phyloP scores from a whole-genome alignment of 2,329 filamentous ascomycete species.

The Apiospora phragmitis region DNA sequence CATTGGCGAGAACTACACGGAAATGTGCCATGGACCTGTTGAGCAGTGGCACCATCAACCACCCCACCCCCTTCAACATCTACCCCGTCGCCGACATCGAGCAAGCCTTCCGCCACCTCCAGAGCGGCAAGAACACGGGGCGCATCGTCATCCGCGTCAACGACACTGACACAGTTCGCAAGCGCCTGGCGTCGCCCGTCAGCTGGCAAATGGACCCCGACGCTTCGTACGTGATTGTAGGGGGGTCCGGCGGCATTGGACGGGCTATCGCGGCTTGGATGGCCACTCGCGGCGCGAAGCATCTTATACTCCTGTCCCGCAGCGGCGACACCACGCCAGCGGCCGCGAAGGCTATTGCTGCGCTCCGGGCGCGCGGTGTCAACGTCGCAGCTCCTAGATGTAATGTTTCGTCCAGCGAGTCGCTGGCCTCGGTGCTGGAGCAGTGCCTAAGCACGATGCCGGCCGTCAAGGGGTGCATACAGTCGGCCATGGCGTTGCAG shows the following conservation, averaged over 20 bases:
- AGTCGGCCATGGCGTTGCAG: not conserved
- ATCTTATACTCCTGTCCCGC: no score
- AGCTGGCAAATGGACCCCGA: not conserved
- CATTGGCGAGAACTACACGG: not conserved
- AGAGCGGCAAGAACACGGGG: constrained; percentile 12
- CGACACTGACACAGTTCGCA: not conserved
- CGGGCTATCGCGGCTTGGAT: no score
- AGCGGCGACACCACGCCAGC: no score
- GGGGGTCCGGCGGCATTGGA: no score
- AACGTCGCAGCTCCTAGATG: not conserved
- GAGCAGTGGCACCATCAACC: no score
- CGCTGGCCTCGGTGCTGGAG: not conserved
- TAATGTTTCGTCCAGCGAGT: not conserved
- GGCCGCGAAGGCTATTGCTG: no score
- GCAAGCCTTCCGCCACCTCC: constrained; percentile 25
- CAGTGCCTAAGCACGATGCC: not conserved
- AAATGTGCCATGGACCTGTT: no score
- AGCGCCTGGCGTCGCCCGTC: no score
- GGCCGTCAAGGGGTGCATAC: not conserved
- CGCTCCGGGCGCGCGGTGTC: no score
- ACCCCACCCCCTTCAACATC: constrained; percentile 23
- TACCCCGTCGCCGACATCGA: constrained; percentile 23
- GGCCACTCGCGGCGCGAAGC: no score
- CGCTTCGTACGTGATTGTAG: no score
- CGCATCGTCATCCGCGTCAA: not conserved